Percentiles rank a stretch among this genome's conserved stretches.
Evolutionary conservation across 208 protist genomes (phyloP).

Genomic region (Novymonas esmeraldas): DNA sequence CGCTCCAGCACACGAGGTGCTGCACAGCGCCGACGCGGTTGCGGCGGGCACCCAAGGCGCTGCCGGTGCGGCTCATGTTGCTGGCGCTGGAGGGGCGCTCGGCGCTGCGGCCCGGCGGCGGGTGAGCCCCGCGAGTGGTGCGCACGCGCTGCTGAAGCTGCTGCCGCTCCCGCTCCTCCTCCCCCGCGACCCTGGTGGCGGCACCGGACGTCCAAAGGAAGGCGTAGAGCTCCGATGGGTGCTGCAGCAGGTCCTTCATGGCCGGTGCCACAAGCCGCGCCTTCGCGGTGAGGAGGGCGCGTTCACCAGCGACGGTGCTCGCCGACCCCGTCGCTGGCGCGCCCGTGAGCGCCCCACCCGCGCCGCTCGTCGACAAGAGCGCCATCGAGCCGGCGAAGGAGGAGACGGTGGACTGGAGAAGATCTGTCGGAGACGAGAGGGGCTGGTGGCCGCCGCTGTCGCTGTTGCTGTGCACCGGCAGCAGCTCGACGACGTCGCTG

Average conservation of each 20-base stretch:
- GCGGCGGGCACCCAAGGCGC: background rate
- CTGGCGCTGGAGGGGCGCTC: background rate
- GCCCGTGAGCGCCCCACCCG: background rate
- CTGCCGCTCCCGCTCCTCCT: constrained; percentile 4
- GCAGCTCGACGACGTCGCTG: background rate
- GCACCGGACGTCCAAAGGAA: constrained; percentile 20
- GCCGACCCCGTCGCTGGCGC: background rate
- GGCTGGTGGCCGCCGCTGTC: background rate
- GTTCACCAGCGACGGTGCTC: background rate
- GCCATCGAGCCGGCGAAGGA: constrained; percentile 1
- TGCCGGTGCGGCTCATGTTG: background rate
- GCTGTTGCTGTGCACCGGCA: background rate
- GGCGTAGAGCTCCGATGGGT: constrained; percentile 16
- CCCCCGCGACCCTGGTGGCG: constrained; percentile 1
- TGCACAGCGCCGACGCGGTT: constrained; percentile 14
- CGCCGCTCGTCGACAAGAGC: background rate
- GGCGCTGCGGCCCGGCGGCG: background rate
- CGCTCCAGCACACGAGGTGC: constrained; percentile 77
- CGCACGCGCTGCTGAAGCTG: background rate
- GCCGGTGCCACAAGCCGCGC: constrained; percentile 6
- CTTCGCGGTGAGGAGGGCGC: constrained; percentile 12
- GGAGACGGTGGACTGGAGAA: background rate
- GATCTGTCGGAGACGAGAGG: background rate
- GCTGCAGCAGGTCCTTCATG: constrained; percentile 17
- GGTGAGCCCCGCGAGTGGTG: background rate